A percentile compares a stretch with the other conserved stretches of the same genome.
These are phyloP conservation scores for Rhododendron henanense DNA, from an alignment of 148 eudicot genomes.

Conservation along the genomic window DNA sequence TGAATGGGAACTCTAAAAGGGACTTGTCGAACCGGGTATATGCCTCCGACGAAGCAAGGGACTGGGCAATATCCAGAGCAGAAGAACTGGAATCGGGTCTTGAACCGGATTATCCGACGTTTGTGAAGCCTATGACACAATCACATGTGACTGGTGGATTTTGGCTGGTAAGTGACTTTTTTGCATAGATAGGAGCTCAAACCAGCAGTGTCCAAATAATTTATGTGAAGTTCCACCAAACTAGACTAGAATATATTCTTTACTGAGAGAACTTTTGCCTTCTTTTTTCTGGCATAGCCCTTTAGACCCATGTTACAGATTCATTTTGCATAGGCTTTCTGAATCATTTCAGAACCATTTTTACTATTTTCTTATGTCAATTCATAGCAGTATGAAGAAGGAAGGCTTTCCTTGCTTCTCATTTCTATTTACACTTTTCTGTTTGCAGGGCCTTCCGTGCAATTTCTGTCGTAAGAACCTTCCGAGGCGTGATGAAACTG, in stretches of 20 bases:
- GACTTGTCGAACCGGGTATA: conserved; percentile 52
- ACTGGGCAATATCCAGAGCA: conserved; percentile 42
- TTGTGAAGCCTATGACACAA: conserved; percentile 67
- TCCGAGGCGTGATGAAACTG: conserved; percentile 52
- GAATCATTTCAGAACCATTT: background rate
- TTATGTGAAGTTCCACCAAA: background rate
- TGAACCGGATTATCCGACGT: conserved; percentile 33
- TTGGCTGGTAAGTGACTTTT: conserved; percentile 64
- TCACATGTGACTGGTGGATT: conserved; percentile 82
- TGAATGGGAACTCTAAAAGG: conserved; percentile 35
- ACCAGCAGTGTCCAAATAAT: background rate
- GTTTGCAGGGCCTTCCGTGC: conserved; percentile 42
- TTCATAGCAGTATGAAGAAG: background rate
- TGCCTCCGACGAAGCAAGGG: conserved; percentile 58
- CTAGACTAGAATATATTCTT: background rate
- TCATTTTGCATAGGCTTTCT: background rate
- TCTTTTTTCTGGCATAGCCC: background rate
- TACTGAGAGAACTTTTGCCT: background rate
- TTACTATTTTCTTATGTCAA: background rate
- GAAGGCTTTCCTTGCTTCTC: background rate
- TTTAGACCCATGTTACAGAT: background rate
- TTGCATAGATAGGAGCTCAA: background rate
- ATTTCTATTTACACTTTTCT: background rate
- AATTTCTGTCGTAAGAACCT: conserved; percentile 52
- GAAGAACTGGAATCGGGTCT: conserved; percentile 46